Percentiles rank a stretch among this genome's conserved stretches.
Evolutionary conservation across 208 protist genomes (phyloP).

Genomic region (Borovskyia barvae): DNA sequence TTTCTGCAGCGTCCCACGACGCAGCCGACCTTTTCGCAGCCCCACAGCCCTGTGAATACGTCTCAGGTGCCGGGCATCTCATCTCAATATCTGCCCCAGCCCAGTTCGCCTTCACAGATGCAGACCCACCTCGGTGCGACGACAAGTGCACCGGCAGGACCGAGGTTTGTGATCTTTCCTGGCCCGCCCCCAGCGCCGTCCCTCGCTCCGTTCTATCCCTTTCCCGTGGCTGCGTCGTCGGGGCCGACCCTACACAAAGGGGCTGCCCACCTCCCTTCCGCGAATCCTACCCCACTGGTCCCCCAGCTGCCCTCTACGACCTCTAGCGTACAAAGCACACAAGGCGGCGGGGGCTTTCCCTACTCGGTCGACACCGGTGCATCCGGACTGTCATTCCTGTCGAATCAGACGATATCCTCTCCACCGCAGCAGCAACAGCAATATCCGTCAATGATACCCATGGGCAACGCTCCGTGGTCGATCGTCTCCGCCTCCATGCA

Average conservation of each 20-base stretch:
- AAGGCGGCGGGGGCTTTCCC: background rate
- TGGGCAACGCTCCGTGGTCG: background rate
- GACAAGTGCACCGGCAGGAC: conserved; percentile 3
- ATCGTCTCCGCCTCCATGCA: background rate
- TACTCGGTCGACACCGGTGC: conserved; percentile 17
- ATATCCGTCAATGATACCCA: background rate
- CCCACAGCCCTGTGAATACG: conserved; percentile 8
- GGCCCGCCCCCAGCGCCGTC: background rate
- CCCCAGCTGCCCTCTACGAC: conserved; percentile 12
- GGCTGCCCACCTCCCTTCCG: background rate
- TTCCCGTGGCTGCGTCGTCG: conserved; percentile 4
- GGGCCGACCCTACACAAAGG: conserved; percentile 17
- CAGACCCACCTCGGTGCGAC: background rate
- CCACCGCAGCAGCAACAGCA: background rate
- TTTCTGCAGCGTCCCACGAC: conserved; percentile 3
- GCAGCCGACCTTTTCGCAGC: conserved; percentile 12
- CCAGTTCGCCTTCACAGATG: conserved; percentile 1
- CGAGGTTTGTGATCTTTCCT: conserved; percentile 7
- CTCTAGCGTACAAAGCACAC: background rate
- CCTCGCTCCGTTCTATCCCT: conserved; percentile 5
- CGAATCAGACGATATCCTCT: background rate
- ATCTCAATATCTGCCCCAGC: conserved; percentile 14
- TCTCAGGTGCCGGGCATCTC: conserved; percentile 9
- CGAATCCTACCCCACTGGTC: conserved; percentile 2
- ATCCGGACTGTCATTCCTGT: background rate